Conservation (phyloP, 2,329 filamentous ascomycete genomes). For the Ciborinia camelliae region DNA sequence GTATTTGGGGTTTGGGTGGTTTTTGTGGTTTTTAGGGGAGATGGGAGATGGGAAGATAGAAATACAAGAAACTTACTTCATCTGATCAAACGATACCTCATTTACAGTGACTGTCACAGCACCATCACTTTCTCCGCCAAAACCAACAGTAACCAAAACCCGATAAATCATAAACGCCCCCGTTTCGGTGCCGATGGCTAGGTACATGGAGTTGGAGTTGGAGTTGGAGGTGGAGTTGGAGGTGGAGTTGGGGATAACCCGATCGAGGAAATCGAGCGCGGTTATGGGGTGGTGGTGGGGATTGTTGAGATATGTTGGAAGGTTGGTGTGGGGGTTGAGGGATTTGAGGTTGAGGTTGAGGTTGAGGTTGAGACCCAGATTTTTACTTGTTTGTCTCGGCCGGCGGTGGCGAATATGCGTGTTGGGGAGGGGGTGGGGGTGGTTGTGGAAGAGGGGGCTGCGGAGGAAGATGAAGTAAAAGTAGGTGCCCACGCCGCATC, state of each 20-base stretch:
- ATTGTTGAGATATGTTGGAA: too few relatives aligned
- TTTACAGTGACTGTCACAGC: slow-evolving; percentile 24
- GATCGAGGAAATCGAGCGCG: slow-evolving; percentile 63
- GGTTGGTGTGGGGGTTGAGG: too few relatives aligned
- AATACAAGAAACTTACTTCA: slow-evolving; percentile 7
- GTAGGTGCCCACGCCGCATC: slow-evolving; percentile 75
- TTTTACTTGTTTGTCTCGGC: slow-evolving; percentile 81
- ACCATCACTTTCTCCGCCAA: too few relatives aligned
- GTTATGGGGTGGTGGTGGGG: too few relatives aligned
- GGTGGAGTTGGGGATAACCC: too few relatives aligned
- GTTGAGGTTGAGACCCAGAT: slow-evolving; percentile 63
- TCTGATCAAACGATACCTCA: slow-evolving; percentile 20
- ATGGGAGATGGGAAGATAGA: too few relatives aligned
- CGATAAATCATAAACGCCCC: slow-evolving; percentile 34
- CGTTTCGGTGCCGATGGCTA: slow-evolving; percentile 58
- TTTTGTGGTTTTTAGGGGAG: too few relatives aligned
- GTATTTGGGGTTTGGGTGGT: too few relatives aligned
- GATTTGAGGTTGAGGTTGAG: too few relatives aligned
- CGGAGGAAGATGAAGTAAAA: slow-evolving; percentile 24
- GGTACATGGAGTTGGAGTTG: too few relatives aligned
- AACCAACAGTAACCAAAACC: too few relatives aligned
- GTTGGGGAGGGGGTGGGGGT: slow-evolving; percentile 22
- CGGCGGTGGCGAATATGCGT: slow-evolving; percentile 82
- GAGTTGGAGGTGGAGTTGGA: too few relatives aligned
- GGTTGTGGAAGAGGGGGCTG: not conserved